These are phyloP conservation scores for Platanthera zijinensis DNA, from an alignment of 106 monocot genomes.

Conservation along the genomic window DNA sequence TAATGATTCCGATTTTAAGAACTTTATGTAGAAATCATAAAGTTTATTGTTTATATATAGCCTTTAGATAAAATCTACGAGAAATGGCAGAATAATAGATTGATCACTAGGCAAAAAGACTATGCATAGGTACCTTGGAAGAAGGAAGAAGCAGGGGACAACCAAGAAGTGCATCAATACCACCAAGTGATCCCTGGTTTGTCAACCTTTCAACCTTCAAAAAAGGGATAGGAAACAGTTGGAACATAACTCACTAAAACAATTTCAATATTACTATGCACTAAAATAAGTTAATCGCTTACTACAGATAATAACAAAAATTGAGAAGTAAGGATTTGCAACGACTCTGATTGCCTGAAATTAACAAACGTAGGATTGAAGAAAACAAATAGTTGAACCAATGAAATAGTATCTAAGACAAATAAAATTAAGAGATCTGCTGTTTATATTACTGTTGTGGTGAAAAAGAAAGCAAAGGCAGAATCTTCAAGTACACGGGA, in stretches of 20 bases:
- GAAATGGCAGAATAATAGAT: not conserved
- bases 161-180: constrained; percentile 98
- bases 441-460: constrained; percentile 24
- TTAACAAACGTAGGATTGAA: constrained; percentile 13
- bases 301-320: constrained; percentile 75
- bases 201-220: constrained; percentile 67
- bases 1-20: too few relatives aligned
- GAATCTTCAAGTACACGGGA: constrained; percentile 73
- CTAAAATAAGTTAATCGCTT: constrained; percentile 17
- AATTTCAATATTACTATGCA: not conserved
- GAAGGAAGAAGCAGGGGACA: constrained; percentile 92
- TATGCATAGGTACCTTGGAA: constrained; percentile 35
- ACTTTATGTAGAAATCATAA: too few relatives aligned
- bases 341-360: constrained; percentile 50
- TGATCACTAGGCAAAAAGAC: not conserved
- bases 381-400: not conserved
- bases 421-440: constrained; percentile 4
- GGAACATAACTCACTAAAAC: constrained; percentile 2
- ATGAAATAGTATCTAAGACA: constrained; percentile 5
- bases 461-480: constrained; percentile 51
- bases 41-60: too few relatives aligned
- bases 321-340: constrained; percentile 69
- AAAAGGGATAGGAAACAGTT: constrained; percentile 8
- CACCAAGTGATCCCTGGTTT: constrained; percentile 83
- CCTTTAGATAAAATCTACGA: not conserved